phyloP scores from a whole-genome alignment of 371 early-diverging fungal genomes.

The Mucor ambiguus region DNA sequence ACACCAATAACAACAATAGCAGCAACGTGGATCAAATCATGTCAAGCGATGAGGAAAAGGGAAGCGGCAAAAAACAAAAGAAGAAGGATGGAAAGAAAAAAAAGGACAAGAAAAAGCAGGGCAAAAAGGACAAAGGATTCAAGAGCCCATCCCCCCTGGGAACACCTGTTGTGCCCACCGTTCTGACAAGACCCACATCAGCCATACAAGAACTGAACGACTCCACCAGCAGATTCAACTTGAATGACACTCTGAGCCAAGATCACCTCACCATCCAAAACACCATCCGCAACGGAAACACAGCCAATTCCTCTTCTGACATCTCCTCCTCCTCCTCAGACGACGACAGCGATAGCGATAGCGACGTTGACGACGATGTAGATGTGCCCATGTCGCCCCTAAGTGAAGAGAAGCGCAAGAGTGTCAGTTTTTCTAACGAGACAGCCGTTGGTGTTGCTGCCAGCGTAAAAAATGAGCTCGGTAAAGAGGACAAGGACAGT shows the following conservation, averaged over 20 bases:
- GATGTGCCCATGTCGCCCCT: neutral
- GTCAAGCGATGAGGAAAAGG: constrained; percentile 13
- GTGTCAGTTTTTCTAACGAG: constrained; percentile 18
- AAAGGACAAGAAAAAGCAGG: constrained; percentile 18
- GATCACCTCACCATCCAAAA: constrained; percentile 27
- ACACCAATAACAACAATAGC: neutral
- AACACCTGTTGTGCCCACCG: constrained; percentile 26
- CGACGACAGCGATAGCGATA: neutral
- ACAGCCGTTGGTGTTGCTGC: constrained; percentile 15
- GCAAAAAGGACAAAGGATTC: constrained; percentile 16
- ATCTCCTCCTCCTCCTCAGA: neutral
- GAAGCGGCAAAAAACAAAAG: constrained; percentile 11
- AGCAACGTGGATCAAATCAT: neutral
- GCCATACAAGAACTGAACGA: neutral
- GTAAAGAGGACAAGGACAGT: constrained; percentile 1
- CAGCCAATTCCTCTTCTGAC: neutral
- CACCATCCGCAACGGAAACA: constrained; percentile 24
- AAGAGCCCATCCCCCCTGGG: constrained; percentile 20
- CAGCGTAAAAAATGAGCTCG: constrained; percentile 8
- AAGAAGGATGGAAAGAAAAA: constrained; percentile 10
- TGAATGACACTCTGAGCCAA: constrained; percentile 6
- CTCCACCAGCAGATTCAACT: neutral
- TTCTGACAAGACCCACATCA: constrained; percentile 7
- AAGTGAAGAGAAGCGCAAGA: constrained; percentile 12
- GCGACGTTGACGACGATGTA: constrained; percentile 8